Base-by-base conservation (phyloP, 2,329 filamentous ascomycete genomes). In the Ophiostoma quercus region DNA sequence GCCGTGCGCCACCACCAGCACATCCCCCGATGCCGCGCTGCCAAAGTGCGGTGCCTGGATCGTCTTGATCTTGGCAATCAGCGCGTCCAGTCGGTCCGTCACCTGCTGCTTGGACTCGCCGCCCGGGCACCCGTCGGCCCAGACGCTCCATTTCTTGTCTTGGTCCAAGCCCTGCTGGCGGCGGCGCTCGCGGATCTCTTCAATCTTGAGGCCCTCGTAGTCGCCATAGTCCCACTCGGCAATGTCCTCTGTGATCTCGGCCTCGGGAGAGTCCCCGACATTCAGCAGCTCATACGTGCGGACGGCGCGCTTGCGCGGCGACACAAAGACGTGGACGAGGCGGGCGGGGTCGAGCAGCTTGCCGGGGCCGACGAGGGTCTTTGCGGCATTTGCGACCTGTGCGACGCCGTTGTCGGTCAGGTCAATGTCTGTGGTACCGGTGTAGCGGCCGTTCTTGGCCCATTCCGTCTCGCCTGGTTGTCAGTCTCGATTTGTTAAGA, bases 151-250 rank as follows among this genome's bases (percentile, higher is more conserved):
- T 34, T 78, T 76, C 47, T 74, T 74, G n/a, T 83, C 80, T 14
- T 69, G 71, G 74, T 86, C 84, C 22, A 86, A 76, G 0, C 84
- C 84, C 9, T 79, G 77, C 69, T 80, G 73, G 72, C 80, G 77
- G 71, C 86, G 80, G 71, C 78, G 73, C 37, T 78, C 75, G 16
- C 79, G 78, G 67, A 89, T 88, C 74, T 86, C 78, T n/a, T 78
- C 75, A 8, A 79, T 80, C 65, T 81, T 81, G 32, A 87, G 76
- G 12, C 87, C 87, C 76, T 89, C 87, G 75, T 89, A 89, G 71
- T 83, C 79, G 65, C 87, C 87, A 76, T 89, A 89, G 71, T 85
- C 83, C 87, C 87, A 89, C 76, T 89, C 87, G 1, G 82, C 79
- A 62, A 89, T 78, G 2, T 78, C 77, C 70, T 85, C 82, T 1